phyloP scores from a whole-genome alignment of 2,329 filamentous ascomycete genomes.

The Fusarium cicatricum region DNA sequence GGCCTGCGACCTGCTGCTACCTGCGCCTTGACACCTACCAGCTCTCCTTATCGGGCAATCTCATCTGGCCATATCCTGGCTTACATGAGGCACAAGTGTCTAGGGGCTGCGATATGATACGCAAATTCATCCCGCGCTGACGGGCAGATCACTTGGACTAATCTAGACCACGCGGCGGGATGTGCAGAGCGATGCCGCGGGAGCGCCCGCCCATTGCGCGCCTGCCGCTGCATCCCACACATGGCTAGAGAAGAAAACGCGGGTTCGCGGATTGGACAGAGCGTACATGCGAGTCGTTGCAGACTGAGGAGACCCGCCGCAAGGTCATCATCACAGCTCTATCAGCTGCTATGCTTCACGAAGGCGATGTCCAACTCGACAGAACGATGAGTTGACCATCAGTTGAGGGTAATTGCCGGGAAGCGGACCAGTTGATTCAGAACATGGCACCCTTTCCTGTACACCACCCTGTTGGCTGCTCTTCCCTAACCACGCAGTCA shows the following conservation, averaged over 20 bases:
- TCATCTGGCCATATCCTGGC: conserved; percentile 15
- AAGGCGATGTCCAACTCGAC: conserved; percentile 1
- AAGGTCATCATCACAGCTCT: conserved; percentile 10
- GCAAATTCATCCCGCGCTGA: conserved; percentile 31
- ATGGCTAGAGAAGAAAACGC: conserved; percentile 1
- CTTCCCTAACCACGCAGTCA: not conserved
- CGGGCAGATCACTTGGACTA: conserved; percentile 17
- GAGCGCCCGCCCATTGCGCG: conserved; percentile 40
- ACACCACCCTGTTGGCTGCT: not conserved
- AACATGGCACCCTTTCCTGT: not conserved
- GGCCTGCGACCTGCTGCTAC: not conserved
- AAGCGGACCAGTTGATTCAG: not conserved
- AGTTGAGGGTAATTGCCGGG: not conserved
- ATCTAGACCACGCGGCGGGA: conserved; percentile 30
- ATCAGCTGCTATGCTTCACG: conserved; percentile 17
- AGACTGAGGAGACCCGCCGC: too few species aligned
- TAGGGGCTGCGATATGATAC: conserved; percentile 22
- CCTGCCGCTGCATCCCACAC: conserved; percentile 37
- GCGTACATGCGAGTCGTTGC: too few species aligned
- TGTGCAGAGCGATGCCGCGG: conserved; percentile 33
- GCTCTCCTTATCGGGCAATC: conserved; percentile 21
- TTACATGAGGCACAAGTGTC: conserved; percentile 13
- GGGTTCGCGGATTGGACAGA: conserved; percentile 26
- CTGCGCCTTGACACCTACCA: not conserved
- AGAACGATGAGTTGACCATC: not conserved